These are phyloP conservation scores for Penicillium cinerascens DNA, from an alignment of 495 filamentous ascomycete genomes.

Conservation along the genomic window DNA sequence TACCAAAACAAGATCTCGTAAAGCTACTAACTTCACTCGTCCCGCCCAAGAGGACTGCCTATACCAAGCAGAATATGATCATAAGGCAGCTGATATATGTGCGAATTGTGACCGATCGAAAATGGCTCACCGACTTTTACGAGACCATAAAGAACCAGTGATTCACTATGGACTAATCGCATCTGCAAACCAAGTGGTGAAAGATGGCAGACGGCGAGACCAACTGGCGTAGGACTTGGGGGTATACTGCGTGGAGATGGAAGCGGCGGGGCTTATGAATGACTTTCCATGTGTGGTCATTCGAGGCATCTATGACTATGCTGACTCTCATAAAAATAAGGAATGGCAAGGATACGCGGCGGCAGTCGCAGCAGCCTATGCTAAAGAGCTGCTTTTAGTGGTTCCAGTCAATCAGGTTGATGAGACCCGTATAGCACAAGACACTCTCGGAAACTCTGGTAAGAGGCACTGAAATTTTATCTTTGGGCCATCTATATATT, in stretches of 20 bases:
- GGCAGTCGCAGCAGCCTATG: conserved; percentile 41
- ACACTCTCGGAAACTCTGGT: too few species aligned
- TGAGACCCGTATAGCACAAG: too few species aligned
- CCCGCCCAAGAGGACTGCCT: conserved; percentile 23
- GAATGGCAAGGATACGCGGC: too few species aligned
- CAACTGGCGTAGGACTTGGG: conserved; percentile 11
- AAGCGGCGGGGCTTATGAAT: too few species aligned
- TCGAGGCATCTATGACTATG: too few species aligned
- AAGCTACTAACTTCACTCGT: conserved; percentile 7
- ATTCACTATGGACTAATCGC: conserved; percentile 29
- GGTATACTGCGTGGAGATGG: too few species aligned
- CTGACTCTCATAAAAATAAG: too few species aligned
- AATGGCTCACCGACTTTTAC: conserved; percentile 8
- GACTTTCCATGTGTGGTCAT: too few species aligned
- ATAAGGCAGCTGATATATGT: conserved; percentile 19
- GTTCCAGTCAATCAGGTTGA: conserved; percentile 7
- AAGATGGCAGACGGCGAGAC: conserved; percentile 19
- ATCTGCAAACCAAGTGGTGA: conserved; percentile 26
- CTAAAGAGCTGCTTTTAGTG: conserved; percentile 27
- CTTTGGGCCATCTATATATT: too few species aligned
- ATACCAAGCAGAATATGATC: conserved; percentile 27
- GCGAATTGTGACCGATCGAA: conserved; percentile 11
- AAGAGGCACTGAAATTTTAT: too few species aligned
- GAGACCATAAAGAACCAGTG: conserved; percentile 14
- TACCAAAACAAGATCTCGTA: conserved; percentile 3